phyloP scores from a whole-genome alignment of 495 filamentous ascomycete genomes.

The Apodospora peruviana region DNA sequence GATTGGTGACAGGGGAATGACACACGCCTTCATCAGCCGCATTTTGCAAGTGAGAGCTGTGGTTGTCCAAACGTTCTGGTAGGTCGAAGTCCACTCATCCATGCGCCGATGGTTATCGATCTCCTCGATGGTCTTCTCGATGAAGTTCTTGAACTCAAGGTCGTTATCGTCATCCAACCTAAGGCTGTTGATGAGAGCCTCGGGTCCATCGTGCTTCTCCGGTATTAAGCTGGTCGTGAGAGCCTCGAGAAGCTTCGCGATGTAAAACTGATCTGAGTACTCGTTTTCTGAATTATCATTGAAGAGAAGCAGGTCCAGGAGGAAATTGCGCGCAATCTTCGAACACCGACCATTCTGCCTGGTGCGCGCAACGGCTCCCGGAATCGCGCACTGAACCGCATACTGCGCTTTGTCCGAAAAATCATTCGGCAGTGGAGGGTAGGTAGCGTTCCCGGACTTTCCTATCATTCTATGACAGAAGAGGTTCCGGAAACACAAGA shows the following conservation, averaged over 20 bases:
- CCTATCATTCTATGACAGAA: conserved; percentile 63
- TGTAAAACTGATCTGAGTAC: conserved; percentile 82
- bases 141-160: conserved; percentile 43
- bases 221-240: conserved; percentile 72
- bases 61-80: conserved; percentile 82
- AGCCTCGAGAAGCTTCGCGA: conserved; percentile 73
- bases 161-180: conserved; percentile 35
- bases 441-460: conserved; percentile 40
- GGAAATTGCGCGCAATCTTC: conserved; percentile 64
- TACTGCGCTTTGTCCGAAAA: conserved; percentile 82
- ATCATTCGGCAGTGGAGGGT: conserved; percentile 79
- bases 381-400: conserved; percentile 73
- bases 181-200: conserved; percentile 34
- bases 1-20: conserved; percentile 54
- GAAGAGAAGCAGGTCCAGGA: conserved; percentile 81
- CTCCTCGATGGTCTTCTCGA: conserved; percentile 68
- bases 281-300: conserved; percentile 90
- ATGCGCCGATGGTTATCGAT: conserved; percentile 86
- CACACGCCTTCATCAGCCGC: conserved; percentile 63
- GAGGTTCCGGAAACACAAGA: conserved; percentile 76
- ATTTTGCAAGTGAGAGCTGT: conserved; percentile 76
- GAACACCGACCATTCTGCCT: conserved; percentile 76
- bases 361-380: conserved; percentile 70
- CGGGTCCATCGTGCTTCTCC: conserved; percentile 47
- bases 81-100: conserved; percentile 90